phyloP scores from a whole-genome alignment of 768 basidiomycete species.

The Tulasnella sp. region DNA sequence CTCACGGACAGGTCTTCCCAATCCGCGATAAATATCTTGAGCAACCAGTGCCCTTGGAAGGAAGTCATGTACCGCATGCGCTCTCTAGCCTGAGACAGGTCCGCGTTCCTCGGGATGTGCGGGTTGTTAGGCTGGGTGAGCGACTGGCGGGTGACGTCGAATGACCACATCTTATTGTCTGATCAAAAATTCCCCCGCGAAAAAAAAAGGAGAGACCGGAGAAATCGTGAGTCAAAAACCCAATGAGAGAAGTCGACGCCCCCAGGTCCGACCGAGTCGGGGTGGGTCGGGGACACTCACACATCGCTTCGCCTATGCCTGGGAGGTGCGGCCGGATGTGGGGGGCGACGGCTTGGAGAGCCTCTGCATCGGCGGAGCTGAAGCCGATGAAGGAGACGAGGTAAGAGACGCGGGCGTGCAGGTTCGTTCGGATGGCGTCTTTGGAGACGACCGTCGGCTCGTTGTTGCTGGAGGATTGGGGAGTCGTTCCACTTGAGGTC shows the following conservation, averaged over 20 bases:
- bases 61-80: constrained; percentile 1
- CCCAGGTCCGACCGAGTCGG: background rate
- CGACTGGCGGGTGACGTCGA: background rate
- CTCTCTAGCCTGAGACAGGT: background rate
- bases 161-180: background rate
- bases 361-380: constrained; percentile 1
- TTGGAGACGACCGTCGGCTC: background rate
- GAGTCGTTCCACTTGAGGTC: background rate
- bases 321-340: background rate
- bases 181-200: background rate
- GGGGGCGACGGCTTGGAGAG: background rate
- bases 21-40: constrained; percentile 3
- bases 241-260: background rate
- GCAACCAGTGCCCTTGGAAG: background rate
- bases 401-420: constrained; percentile 4
- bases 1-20: constrained; percentile 2
- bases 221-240: background rate
- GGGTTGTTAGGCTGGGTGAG: background rate
- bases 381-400: constrained; percentile 3
- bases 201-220: background rate
- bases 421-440: background rate
- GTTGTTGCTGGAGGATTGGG: background rate
- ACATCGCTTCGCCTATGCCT: background rate
- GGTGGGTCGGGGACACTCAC: background rate
- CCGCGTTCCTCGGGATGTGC: background rate